These are phyloP conservation scores for Trametes versicolor DNA, from an alignment of 1,284 basidiomycete species.

Conservation along the genomic window DNA sequence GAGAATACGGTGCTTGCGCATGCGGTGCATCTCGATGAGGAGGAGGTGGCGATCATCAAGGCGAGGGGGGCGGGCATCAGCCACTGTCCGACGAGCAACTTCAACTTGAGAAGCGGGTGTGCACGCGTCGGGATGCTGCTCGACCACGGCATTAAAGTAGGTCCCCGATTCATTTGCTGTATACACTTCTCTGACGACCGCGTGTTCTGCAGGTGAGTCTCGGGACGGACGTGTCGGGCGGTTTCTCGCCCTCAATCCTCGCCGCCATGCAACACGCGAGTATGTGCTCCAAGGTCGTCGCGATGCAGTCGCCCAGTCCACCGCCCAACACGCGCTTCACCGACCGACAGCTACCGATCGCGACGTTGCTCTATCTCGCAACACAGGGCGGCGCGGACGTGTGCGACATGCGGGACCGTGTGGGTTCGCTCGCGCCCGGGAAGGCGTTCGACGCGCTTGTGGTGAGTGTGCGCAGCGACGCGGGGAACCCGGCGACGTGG, in stretches of 20 bases:
- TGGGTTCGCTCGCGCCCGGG: conserved; percentile 85
- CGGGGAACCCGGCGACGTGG: conserved; percentile 74
- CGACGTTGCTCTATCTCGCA: conserved; percentile 89
- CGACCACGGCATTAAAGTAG: conserved; percentile 87
- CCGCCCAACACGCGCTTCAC: conserved; percentile 53
- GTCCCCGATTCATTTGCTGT: neutral
- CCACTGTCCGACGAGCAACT: conserved; percentile 95
- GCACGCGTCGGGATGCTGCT: conserved; percentile 84
- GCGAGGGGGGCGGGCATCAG: conserved; percentile 79
- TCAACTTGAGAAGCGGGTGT: conserved; percentile 88
- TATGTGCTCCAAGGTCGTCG: conserved; percentile 82
- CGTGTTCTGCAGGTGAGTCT: conserved; percentile 73
- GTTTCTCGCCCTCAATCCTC: conserved; percentile 87
- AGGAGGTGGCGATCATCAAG: conserved; percentile 82
- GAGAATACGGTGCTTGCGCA: conserved; percentile 91
- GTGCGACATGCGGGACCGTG: conserved; percentile 72
- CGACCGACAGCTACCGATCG: conserved; percentile 73
- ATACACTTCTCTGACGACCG: neutral
- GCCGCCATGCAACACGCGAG: conserved; percentile 86
- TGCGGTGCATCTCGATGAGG: conserved; percentile 81
- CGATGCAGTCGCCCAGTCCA: conserved; percentile 46
- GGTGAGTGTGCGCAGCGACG: conserved; percentile 60
- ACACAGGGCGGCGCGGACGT: conserved; percentile 93
- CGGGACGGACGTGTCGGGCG: conserved; percentile 94
- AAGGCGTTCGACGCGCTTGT: conserved; percentile 94